A percentile compares a stretch with the other conserved stretches of the same genome.
Conservation (phyloP, 805 yeast genomes). For the Tetrapisispora namnaoensis region DNA sequence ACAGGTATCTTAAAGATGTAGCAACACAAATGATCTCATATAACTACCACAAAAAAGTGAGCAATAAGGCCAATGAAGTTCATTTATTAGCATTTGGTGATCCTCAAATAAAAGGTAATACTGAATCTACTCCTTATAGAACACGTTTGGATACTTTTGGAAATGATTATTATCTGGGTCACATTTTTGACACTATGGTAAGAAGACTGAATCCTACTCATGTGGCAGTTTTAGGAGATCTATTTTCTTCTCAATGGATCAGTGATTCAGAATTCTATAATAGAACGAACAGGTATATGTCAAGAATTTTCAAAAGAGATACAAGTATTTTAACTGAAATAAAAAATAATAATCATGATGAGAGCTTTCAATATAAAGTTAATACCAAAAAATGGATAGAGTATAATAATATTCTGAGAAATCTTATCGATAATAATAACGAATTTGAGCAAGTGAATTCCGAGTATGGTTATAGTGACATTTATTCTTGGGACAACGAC, state of each 20-base stretch:
- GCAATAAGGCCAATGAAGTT: slow-evolving; percentile 21
- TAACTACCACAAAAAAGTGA: background rate
- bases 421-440: background rate
- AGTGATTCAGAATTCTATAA: slow-evolving; percentile 74
- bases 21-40: slow-evolving; percentile 6
- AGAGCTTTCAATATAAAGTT: slow-evolving; percentile 17
- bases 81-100: slow-evolving; percentile 83
- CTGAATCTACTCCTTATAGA: slow-evolving; percentile 59
- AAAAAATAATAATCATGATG: slow-evolving; percentile 25
- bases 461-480: slow-evolving; percentile 45
- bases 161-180: slow-evolving; percentile 83
- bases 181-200: slow-evolving; percentile 61
- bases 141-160: slow-evolving; percentile 78
- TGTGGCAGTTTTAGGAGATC: slow-evolving; percentile 87
- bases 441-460: slow-evolving; percentile 19
- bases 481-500: slow-evolving; percentile 55
- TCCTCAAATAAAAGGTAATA: slow-evolving; percentile 91
- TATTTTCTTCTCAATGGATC: slow-evolving; percentile 93
- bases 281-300: slow-evolving; percentile 65
- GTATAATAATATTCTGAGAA: slow-evolving; percentile 7
- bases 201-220: slow-evolving; percentile 59
- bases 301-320: slow-evolving; percentile 58
- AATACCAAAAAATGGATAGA: slow-evolving; percentile 25
- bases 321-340: slow-evolving; percentile 45
- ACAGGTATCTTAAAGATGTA: background rate